Evolutionary conservation across 179 eudicot species (phyloP), one percentile per base, ranked within the genome.

Genomic region (Gypsophila paniculata): DNA sequence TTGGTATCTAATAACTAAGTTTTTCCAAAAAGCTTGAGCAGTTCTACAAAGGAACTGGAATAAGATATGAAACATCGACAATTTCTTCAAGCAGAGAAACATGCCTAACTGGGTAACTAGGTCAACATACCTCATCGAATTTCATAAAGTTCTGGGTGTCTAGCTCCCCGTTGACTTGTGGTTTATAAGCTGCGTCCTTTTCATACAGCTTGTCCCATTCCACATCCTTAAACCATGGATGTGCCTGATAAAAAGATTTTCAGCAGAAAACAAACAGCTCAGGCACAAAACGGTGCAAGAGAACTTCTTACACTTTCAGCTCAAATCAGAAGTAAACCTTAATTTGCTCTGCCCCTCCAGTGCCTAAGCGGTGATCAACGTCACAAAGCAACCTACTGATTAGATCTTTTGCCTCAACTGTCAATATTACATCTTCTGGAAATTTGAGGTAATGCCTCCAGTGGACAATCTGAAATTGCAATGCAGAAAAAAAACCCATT

Each of bases 141-240:
- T 78, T 93, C 98, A 77, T 93, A 91, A 32, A 93, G 82, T 78
- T 83, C 32, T 65, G 69, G 21, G 69, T 86, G 79, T 93, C 98
- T 65, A 91, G 82, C 85, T 93, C 98, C 66, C 87, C 98, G 68
- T 86, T 86, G 77, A 92, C 94, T 80, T 90, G 89, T 17, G 96
- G 98, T 75, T 76, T 85, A 72, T 82, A 91, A 70, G 98, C 95
- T 67, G 98, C 98, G 34, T 89, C 98, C 91, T 84, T 87, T 75
- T 93, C 98, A 78, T 93, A 93, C 36, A 93, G 82, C 79, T 83
- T 86, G 78, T 93, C 98, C 98, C 98, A 93, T 76, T 58, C 85
- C 70, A 89, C 67, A 83, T 82, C 91, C 68, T 76, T 83, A 78
- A 93, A 93, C 98, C 98, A 93, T 61, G 96, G 91, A 80, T 93